phyloP scores from a whole-genome alignment of 257 asterid species.

The Anisodus acutangulus region DNA sequence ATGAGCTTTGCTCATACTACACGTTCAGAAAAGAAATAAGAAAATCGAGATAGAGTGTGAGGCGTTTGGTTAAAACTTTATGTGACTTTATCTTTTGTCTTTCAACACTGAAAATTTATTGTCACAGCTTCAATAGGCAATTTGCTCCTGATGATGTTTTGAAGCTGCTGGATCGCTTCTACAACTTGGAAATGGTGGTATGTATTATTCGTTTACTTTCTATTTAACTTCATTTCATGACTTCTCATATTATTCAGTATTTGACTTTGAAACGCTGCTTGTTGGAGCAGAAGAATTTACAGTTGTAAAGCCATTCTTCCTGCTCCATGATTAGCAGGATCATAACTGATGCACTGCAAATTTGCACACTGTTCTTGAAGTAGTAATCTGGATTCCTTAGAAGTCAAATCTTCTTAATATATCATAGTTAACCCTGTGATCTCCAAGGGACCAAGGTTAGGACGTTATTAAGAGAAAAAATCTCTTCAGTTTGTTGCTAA shows the following conservation, averaged over 20 bases:
- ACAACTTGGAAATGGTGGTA: constrained; percentile 96
- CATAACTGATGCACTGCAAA: background rate
- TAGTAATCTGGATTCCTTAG: background rate
- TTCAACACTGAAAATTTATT: background rate
- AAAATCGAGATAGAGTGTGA: background rate
- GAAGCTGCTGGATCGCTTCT: constrained; percentile 87
- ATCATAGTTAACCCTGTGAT: background rate
- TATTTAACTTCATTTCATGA: background rate
- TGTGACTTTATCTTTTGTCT: background rate
- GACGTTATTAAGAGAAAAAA: background rate
- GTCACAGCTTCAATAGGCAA: constrained; percentile 74
- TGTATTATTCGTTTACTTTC: constrained; percentile 29
- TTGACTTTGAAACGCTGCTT: background rate
- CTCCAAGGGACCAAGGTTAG: background rate
- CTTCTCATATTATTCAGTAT: background rate
- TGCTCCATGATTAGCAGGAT: background rate
- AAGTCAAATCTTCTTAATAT: background rate
- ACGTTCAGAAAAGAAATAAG: background rate
- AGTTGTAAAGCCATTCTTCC: background rate
- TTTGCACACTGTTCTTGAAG: background rate
- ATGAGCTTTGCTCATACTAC: background rate
- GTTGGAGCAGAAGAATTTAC: background rate
- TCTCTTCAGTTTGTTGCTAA: background rate
- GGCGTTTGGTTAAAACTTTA: background rate
- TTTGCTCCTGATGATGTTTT: constrained; percentile 80